A percentile compares a stretch with the other conserved stretches of the same genome.
Evolutionary conservation across 179 eudicot genomes (phyloP).

Genomic region (Gypsophila paniculata): DNA sequence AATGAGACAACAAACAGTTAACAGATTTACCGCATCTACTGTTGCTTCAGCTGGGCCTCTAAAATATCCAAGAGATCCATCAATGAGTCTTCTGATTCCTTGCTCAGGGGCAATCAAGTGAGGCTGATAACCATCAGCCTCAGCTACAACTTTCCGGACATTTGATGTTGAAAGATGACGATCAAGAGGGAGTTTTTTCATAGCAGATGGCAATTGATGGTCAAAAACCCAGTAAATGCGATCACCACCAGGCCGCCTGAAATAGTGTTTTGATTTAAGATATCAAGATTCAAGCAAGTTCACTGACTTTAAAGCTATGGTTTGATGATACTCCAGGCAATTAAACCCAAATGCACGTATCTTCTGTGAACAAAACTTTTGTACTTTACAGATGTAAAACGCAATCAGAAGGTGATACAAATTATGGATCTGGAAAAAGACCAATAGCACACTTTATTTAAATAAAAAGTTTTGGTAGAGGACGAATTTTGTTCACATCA

Average conservation of each 20-base stretch:
- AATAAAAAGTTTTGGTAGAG: no score
- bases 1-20: neutral
- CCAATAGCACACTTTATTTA: no score
- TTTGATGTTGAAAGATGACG: constrained; percentile 88
- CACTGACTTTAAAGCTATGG: no score
- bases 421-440: neutral
- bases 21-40: constrained; percentile 80
- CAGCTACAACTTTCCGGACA: constrained; percentile 86
- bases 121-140: constrained; percentile 99
- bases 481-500: no score
- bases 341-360: neutral
- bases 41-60: constrained; percentile 99
- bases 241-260: constrained; percentile 96
- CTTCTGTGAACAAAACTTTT: neutral
- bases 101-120: constrained; percentile 98
- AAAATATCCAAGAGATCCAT: constrained; percentile 95
- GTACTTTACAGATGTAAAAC: neutral
- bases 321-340: no score
- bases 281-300: neutral
- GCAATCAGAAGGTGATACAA: neutral
- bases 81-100: constrained; percentile 94
- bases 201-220: constrained; percentile 94
- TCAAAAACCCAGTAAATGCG: constrained; percentile 93
- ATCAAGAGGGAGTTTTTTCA: constrained; percentile 95
- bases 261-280: constrained; percentile 6